Percentiles rank a stretch among this genome's conserved stretches.
phyloP scores from a whole-genome alignment of 1,284 basidiomycete genomes.

The Tremellales sp. region DNA sequence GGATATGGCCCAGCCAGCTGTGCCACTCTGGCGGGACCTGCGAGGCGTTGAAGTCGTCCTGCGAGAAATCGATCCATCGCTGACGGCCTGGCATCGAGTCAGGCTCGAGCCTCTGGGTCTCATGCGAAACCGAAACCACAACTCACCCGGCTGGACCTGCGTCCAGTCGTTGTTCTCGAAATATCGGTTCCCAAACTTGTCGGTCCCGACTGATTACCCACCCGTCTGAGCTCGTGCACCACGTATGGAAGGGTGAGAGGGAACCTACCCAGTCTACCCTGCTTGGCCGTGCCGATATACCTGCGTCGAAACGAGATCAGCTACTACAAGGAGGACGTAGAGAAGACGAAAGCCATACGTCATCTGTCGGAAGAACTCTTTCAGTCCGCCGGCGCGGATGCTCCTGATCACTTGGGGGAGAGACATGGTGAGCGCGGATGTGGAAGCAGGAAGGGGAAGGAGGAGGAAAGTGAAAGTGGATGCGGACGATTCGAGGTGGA shows the following conservation, averaged over 20 bases:
- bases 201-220: slow-evolving; percentile 58
- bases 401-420: slow-evolving; percentile 69
- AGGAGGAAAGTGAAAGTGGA: no score
- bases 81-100: slow-evolving; percentile 64
- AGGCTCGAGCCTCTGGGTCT: not conserved
- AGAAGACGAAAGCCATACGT: slow-evolving; percentile 31
- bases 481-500: no score
- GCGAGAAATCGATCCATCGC: slow-evolving; percentile 87
- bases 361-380: slow-evolving; percentile 74
- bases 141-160: slow-evolving; percentile 78
- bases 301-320: slow-evolving; percentile 52
- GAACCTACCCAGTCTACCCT: slow-evolving; percentile 56
- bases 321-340: not conserved
- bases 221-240: not conserved
- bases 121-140: not conserved
- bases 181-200: slow-evolving; percentile 90
- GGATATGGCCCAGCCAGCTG: slow-evolving; percentile 88
- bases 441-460: no score
- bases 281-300: slow-evolving; percentile 88
- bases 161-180: slow-evolving; percentile 81
- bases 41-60: slow-evolving; percentile 81
- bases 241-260: not conserved
- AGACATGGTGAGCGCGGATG: slow-evolving; percentile 64
- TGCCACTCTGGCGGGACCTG: slow-evolving; percentile 95
- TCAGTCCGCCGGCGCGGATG: slow-evolving; percentile 67